Conservation (phyloP, 2,329 filamentous ascomycete species). For the Ceratocystis variospora region DNA sequence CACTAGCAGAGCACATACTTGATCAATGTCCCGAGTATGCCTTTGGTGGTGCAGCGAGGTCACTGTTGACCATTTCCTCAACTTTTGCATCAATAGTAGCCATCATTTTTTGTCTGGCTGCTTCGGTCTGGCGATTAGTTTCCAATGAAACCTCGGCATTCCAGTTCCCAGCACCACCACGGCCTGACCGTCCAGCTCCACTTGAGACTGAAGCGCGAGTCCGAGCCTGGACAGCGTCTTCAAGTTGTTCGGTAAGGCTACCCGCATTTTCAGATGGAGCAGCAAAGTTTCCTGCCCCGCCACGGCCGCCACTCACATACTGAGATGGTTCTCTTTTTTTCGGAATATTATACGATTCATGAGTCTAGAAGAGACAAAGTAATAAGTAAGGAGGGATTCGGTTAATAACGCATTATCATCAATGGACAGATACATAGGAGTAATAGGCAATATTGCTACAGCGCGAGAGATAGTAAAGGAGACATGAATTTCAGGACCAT, state of each 20-base stretch:
- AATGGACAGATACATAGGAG: background rate
- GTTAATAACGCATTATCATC: background rate
- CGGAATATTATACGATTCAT: conserved; percentile 23
- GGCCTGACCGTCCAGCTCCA: conserved; percentile 25
- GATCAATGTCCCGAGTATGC: conserved; percentile 24
- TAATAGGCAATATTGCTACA: background rate
- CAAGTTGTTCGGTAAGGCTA: conserved; percentile 22
- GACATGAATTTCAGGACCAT: background rate
- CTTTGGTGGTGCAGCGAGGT: conserved; percentile 29
- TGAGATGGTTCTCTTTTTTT: conserved; percentile 25
- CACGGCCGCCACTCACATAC: conserved; percentile 39
- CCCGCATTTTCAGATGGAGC: conserved; percentile 29
- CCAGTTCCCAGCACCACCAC: conserved; percentile 44
- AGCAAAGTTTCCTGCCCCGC: conserved; percentile 49
- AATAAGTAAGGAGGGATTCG: background rate
- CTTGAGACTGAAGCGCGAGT: conserved; percentile 18
- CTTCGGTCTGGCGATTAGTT: conserved; percentile 19
- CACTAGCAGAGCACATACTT: background rate
- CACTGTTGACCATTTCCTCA: conserved; percentile 31
- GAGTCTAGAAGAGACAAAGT: background rate
- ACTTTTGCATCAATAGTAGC: conserved; percentile 29
- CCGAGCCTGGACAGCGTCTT: background rate
- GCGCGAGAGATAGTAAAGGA: conserved; percentile 3
- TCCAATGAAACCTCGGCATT: conserved; percentile 19
- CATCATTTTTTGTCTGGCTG: conserved; percentile 24